Evolutionary conservation across 306 rosid species (phyloP), one percentile per base, ranked within the genome.

Genomic region (Gleditsia sinensis): DNA sequence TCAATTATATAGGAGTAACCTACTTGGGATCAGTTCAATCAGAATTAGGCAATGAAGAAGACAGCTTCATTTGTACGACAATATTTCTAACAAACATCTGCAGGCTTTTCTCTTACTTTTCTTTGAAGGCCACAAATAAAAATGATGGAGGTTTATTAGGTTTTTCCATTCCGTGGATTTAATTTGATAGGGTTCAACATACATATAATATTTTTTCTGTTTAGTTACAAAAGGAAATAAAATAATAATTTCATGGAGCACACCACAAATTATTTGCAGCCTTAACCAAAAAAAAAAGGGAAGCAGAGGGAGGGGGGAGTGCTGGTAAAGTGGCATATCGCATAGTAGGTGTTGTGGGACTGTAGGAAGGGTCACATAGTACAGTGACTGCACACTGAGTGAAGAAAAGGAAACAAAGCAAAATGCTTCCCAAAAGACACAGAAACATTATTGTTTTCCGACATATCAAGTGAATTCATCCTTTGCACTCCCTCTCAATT

Each of bases 331-430:
- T 34, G 25, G 73, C 51, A 70, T 13, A 49, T n/a, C n/a, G n/a
- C n/a, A n/a, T n/a, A n/a, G n/a, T 34, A 67, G 62, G 25, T 57
- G n/a, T 64, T 49, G 42, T 73, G 80, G 55, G 74, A 80, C 70
- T 72, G 75, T 77, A 63, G 53, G 80, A 69, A 74, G 39, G 71
- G 82, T 79, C 86, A 71, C 74, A 43, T 20, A 45, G n/a, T 61
- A 81, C 51, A 82, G 82, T 82, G 86, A 85, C 86, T 43, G 30
- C 40, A 78, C 88, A 74, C 80, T 78, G 81, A 84, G 77, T 53
- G 59, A 75, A 74, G 46, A 45, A 53, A 72, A 79, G 69, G 78
- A 85, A 81, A 51, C 86, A 81, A 81, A 81, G 67, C 80, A 56
- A 71, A 71, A 60, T 78, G 75, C 75, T 72, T 27, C 85, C 71